Conservation (phyloP, 164 flowering plant genomes). For the Liriodendron chinense region DNA sequence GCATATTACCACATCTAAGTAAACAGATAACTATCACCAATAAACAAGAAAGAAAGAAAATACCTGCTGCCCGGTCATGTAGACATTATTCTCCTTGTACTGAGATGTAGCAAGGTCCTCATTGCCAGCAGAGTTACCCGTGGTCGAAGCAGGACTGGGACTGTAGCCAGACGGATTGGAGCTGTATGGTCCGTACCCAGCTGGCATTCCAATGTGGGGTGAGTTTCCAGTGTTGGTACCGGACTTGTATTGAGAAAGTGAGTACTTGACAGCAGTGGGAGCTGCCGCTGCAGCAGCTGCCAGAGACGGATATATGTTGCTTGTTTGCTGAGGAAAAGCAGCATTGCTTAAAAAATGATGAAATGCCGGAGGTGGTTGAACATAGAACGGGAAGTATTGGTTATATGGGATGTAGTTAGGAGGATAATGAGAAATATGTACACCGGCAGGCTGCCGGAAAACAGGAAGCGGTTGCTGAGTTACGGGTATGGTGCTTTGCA, state of each 20-base stretch:
- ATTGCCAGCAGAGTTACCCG: conserved; percentile 56
- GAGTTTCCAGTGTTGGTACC: conserved; percentile 62
- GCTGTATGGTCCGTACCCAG: conserved; percentile 64
- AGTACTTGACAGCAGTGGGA: conserved; percentile 52
- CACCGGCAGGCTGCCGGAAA: conserved; percentile 69
- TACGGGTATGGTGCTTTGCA: conserved; percentile 66
- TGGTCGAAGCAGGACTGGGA: conserved; percentile 49
- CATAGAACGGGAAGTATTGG: conserved; percentile 68
- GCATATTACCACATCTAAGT: background rate
- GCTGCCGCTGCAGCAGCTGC: conserved; percentile 29
- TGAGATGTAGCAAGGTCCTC: conserved; percentile 64
- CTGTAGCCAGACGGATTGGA: conserved; percentile 58
- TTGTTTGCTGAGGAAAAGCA: conserved; percentile 72
- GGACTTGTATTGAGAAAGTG: conserved; percentile 66
- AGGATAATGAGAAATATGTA: conserved; percentile 70
- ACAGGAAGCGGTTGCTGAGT: conserved; percentile 76
- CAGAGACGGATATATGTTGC: conserved; percentile 53
- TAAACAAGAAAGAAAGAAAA: background rate
- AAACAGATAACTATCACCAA: no score
- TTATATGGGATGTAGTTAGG: conserved; percentile 70
- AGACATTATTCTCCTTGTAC: conserved; percentile 66
- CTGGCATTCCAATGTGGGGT: conserved; percentile 50
- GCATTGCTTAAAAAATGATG: conserved; percentile 72
- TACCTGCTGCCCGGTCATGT: conserved; percentile 80
- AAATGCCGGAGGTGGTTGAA: conserved; percentile 68